Conservation (phyloP, 2,329 filamentous ascomycete genomes). For the Cladosporium sp. region DNA sequence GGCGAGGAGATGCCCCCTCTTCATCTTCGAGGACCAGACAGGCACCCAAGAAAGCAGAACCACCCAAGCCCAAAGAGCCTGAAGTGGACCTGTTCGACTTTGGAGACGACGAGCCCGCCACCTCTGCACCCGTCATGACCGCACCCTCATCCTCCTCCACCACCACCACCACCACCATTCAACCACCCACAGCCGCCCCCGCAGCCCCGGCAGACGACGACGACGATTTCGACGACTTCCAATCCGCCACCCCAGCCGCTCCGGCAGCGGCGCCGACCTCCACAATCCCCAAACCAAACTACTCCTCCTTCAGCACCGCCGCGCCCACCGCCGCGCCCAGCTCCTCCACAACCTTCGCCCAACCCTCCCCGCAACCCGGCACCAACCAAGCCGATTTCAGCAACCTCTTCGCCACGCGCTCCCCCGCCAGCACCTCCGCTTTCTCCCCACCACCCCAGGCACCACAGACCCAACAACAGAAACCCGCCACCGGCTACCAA, state of each 20-base stretch:
- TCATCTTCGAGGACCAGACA: constrained; percentile 29
- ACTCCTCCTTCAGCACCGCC: constrained; percentile 41
- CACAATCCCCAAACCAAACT: constrained; percentile 33
- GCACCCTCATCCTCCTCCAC: constrained; percentile 17
- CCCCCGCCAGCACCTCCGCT: constrained; percentile 30
- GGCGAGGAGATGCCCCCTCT: constrained; percentile 43
- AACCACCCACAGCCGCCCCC: constrained; percentile 10
- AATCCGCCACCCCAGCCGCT: constrained; percentile 68
- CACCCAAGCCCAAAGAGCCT: constrained; percentile 78
- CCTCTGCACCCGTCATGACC: constrained; percentile 42
- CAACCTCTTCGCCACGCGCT: constrained; percentile 68
- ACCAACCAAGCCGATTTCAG: constrained; percentile 70
- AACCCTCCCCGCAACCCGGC: constrained; percentile 80
- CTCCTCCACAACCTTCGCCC: constrained; percentile 62
- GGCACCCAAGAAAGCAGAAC: constrained; percentile 60
- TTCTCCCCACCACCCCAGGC: constrained; percentile 38
- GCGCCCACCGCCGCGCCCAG: constrained; percentile 41
- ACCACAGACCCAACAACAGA: constrained; percentile 23
- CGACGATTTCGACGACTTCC: constrained; percentile 97
- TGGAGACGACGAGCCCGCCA: constrained; percentile 65
- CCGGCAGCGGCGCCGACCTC: constrained; percentile 44
- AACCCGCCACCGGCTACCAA: constrained; percentile 65
- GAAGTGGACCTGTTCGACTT: constrained; percentile 92
- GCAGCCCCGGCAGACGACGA: constrained; percentile 59
- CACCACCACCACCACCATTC: constrained; percentile 14